A percentile compares a stretch with the other conserved stretches of the same genome.
phyloP scores from a whole-genome alignment of 495 filamentous ascomycete species.

The Clohesyomyces aquaticus region DNA sequence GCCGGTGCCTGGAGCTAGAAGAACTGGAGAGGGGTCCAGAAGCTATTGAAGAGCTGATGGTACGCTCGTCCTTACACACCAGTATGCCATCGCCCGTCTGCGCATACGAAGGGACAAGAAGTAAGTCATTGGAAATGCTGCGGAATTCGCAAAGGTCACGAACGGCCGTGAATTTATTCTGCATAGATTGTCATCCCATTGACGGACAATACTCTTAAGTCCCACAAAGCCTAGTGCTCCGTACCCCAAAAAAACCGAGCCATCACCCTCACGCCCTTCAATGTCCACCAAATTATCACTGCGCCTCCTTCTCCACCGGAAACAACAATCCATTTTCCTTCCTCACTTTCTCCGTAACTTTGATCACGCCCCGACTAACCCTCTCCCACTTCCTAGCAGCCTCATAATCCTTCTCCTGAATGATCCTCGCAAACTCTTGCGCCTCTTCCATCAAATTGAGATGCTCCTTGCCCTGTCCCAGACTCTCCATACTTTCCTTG shows the following conservation, averaged over 20 bases:
- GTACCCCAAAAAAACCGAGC: background rate
- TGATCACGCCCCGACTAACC: constrained; percentile 42
- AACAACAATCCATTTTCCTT: constrained; percentile 46
- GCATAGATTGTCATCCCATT: too few relatives aligned
- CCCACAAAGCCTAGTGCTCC: too few relatives aligned
- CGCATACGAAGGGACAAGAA: too few relatives aligned
- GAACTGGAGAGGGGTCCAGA: too few relatives aligned
- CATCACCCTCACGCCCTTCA: background rate
- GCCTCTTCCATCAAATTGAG: constrained; percentile 50
- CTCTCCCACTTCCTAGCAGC: constrained; percentile 41
- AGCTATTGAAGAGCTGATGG: too few relatives aligned
- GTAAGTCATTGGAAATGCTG: too few relatives aligned
- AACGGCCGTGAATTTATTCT: too few relatives aligned
- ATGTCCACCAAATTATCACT: background rate
- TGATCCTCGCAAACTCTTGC: constrained; percentile 47
- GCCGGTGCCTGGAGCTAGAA: too few relatives aligned
- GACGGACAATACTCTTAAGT: too few relatives aligned
- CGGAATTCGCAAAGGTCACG: too few relatives aligned
- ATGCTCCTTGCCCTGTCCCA: constrained; percentile 41
- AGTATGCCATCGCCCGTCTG: too few relatives aligned
- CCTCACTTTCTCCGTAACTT: constrained; percentile 44
- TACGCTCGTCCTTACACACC: too few relatives aligned
- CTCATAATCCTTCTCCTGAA: constrained; percentile 41
- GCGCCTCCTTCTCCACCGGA: constrained; percentile 24
- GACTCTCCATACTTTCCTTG: constrained; percentile 39